Evolutionary conservation across 306 rosid genomes (phyloP).

Genomic region (Datisca glomerata): DNA sequence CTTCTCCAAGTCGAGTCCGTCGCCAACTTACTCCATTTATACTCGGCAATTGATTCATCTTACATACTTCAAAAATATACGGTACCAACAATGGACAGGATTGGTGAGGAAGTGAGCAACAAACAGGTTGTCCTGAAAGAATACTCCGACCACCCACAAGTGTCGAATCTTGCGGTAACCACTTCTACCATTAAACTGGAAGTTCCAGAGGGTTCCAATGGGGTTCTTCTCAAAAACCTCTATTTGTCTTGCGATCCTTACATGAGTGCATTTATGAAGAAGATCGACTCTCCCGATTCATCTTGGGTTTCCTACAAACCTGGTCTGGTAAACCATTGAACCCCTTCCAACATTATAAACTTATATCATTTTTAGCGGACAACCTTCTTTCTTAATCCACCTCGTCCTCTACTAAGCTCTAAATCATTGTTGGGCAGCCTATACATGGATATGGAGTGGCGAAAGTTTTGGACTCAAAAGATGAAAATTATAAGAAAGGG

Average conservation of each 20-base stretch:
- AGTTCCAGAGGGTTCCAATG: constrained; percentile 19
- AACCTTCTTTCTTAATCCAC: no score
- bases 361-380: no score
- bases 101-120: no score
- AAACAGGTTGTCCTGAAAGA: constrained; percentile 24
- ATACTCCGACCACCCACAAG: constrained; percentile 22
- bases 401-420: no score
- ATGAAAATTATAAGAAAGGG: constrained; percentile 17
- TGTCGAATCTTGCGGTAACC: constrained; percentile 24
- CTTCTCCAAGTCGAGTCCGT: no score
- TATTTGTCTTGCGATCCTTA: constrained; percentile 63
- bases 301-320: constrained; percentile 21
- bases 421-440: constrained; percentile 8
- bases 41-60: no score
- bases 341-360: no score
- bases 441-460: constrained; percentile 19
- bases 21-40: no score
- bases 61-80: no score
- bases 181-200: constrained; percentile 17
- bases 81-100: no score
- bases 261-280: constrained; percentile 25
- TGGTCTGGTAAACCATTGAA: constrained; percentile 31
- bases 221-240: constrained; percentile 44
- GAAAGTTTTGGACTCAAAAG: constrained; percentile 19
- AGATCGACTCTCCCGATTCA: neutral